phyloP scores from a whole-genome alignment of 1,284 basidiomycete genomes.

The Meripilus lineatus region DNA sequence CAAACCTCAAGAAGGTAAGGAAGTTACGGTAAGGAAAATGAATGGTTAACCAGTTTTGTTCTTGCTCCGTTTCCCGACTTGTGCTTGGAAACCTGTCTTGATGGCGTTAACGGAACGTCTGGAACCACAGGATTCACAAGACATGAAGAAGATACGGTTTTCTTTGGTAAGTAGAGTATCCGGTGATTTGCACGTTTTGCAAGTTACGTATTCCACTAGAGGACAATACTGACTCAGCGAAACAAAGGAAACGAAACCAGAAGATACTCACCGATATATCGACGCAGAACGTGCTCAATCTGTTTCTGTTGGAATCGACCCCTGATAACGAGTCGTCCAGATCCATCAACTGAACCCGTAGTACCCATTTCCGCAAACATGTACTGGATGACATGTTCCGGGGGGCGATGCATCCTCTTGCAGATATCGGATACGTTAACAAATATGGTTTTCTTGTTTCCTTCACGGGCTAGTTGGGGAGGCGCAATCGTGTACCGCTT shows the following conservation, averaged over 20 bases:
- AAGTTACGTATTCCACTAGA: conserved; percentile 97
- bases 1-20: too few relatives aligned
- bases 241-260: not conserved
- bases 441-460: conserved; percentile 96
- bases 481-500: conserved; percentile 97
- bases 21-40: not conserved
- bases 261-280: conserved; percentile 91
- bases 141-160: conserved; percentile 99
- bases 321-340: conserved; percentile 92
- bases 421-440: conserved; percentile 97
- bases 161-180: conserved; percentile 96
- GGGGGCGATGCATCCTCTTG: conserved; percentile 97
- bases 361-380: conserved; percentile 99
- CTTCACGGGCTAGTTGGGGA: conserved; percentile 92
- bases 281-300: conserved; percentile 94
- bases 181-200: conserved; percentile 99
- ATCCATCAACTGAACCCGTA: conserved; percentile 92
- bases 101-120: conserved; percentile 92
- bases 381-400: conserved; percentile 99
- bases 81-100: conserved; percentile 99
- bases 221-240: not conserved
- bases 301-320: conserved; percentile 99
- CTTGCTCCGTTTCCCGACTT: conserved; percentile 84
- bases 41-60: conserved; percentile 46
- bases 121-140: conserved; percentile 92